phyloP scores from a whole-genome alignment of 164 flowering plant species.

The Dillenia turbinata region DNA sequence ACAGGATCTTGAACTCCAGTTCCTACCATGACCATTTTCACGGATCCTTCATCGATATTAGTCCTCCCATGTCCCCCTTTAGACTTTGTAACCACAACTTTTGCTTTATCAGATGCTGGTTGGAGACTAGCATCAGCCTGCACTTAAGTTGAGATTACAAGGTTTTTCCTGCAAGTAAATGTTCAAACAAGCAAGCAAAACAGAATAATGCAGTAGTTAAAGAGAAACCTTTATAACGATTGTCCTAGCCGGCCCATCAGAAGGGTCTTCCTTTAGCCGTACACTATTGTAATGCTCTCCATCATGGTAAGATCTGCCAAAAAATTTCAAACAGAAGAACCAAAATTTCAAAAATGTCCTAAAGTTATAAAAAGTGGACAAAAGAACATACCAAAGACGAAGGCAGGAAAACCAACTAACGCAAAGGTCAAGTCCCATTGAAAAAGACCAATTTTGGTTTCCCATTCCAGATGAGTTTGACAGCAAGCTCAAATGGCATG shows the following conservation, averaged over 20 bases:
- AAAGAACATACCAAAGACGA: too few species aligned
- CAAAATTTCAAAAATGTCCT: too few species aligned
- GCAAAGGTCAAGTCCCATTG: too few species aligned
- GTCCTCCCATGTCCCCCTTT: conserved; percentile 18
- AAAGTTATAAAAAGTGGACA: too few species aligned
- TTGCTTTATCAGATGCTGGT: conserved; percentile 41
- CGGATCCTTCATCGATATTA: conserved; percentile 28
- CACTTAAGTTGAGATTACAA: conserved; percentile 31
- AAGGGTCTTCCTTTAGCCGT: conserved; percentile 65
- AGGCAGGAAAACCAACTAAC: too few species aligned
- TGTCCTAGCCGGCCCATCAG: conserved; percentile 70
- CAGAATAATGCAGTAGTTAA: neutral
- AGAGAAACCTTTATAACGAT: conserved; percentile 63
- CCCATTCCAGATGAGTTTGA: too few species aligned
- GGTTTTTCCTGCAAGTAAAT: conserved; percentile 8
- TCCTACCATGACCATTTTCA: conserved; percentile 68
- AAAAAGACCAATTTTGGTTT: too few species aligned
- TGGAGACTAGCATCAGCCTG: conserved; percentile 86
- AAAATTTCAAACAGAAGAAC: neutral
- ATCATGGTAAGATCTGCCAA: conserved; percentile 82
- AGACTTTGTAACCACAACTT: conserved; percentile 36
- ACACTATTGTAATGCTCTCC: conserved; percentile 90
- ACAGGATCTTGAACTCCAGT: conserved; percentile 54
- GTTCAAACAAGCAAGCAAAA: neutral
- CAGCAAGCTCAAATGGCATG: too few species aligned